A percentile compares a stretch with the other conserved stretches of the same genome.
Conservation (phyloP, 768 basidiomycete species). For the Naganishia randhawae region DNA sequence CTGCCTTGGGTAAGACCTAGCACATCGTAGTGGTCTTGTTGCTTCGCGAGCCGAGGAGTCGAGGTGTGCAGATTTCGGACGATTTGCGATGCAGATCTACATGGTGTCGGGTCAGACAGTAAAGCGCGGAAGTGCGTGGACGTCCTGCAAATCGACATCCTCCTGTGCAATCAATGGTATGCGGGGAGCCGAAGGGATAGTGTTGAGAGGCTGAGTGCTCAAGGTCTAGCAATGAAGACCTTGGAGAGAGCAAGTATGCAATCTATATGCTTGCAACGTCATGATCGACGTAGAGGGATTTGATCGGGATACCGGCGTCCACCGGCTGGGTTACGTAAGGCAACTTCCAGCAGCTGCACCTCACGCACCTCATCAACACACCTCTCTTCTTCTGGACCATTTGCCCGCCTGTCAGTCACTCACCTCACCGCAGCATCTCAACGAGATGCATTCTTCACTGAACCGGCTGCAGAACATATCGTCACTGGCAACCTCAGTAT, state of each 20-base stretch:
- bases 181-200: not conserved
- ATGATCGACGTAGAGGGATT: no score
- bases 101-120: no score
- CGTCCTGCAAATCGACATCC: not conserved
- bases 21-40: conserved; percentile 41
- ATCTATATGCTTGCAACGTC: no score
- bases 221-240: not conserved
- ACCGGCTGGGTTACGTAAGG: no score
- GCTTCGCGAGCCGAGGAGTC: not conserved
- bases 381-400: not conserved
- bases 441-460: conserved; percentile 24
- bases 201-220: no score
- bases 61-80: not conserved
- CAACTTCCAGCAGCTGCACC: not conserved
- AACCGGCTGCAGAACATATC: conserved; percentile 24
- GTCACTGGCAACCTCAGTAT: conserved; percentile 25
- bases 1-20: conserved; percentile 38
- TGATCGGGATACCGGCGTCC: no score
- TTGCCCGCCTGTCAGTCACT: not conserved
- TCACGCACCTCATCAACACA: not conserved
- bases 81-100: not conserved
- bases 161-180: not conserved
- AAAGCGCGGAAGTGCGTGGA: not conserved
- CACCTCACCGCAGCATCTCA: not conserved
- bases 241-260: not conserved